Percentiles rank a stretch among this genome's conserved stretches.
phyloP scores from a whole-genome alignment of 2,329 filamentous ascomycete species.

The Colletotrichum karsti region DNA sequence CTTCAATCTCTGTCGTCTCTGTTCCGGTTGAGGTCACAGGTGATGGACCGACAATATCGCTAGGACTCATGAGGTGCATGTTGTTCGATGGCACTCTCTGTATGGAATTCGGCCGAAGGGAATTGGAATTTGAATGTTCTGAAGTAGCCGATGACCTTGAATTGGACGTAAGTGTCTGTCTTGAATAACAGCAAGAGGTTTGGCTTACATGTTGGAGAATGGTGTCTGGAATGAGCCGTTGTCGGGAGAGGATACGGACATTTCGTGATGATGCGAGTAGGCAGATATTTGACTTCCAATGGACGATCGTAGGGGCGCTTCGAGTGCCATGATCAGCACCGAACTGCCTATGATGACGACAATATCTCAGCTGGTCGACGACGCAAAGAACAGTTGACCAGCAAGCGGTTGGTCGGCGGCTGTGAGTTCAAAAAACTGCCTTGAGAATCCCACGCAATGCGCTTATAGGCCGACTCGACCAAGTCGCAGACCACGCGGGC shows the following conservation, averaged over 20 bases:
- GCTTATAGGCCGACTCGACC: constrained; percentile 10
- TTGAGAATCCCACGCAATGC: constrained; percentile 30
- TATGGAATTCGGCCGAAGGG: constrained; percentile 61
- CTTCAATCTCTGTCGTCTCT: constrained; percentile 84
- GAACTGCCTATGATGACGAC: neutral
- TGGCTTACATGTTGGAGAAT: constrained; percentile 61
- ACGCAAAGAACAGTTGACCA: neutral
- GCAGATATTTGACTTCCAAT: constrained; percentile 64
- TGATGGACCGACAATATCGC: constrained; percentile 80
- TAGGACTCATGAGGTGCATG: constrained; percentile 68
- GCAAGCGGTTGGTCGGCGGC: neutral
- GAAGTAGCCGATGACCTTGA: constrained; percentile 55
- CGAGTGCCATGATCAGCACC: constrained; percentile 62
- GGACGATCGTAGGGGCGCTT: constrained; percentile 70
- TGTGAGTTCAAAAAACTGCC: constrained; percentile 32
- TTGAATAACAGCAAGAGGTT: neutral
- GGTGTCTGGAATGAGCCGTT: constrained; percentile 57
- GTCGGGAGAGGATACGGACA: constrained; percentile 64
- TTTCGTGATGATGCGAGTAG: constrained; percentile 61
- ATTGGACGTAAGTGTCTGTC: constrained; percentile 29
- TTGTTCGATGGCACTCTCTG: constrained; percentile 57
- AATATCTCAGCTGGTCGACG: neutral
- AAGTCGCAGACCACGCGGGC: neutral
- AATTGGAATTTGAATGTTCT: constrained; percentile 46
- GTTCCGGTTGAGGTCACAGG: constrained; percentile 88